A percentile compares a stretch with the other conserved stretches of the same genome.
phyloP scores from a whole-genome alignment of 352 stramenopile species.

The Phytopythium chamaehyphon region DNA sequence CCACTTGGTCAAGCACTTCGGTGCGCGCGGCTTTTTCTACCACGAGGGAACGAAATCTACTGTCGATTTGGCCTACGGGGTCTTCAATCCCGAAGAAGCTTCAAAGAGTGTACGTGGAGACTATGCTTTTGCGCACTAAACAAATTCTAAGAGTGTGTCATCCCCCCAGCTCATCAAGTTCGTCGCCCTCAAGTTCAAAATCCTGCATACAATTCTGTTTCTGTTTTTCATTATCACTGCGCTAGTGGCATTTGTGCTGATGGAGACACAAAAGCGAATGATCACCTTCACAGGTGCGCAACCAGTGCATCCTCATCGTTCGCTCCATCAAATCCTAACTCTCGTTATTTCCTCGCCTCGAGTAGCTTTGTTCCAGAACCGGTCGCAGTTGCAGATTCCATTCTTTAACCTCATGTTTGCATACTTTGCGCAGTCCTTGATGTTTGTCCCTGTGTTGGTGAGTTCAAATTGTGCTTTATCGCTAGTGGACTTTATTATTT shows the following conservation, averaged over 20 bases:
- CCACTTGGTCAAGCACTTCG: conserved; percentile 72
- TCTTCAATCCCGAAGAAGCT: conserved; percentile 36
- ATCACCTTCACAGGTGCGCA: conserved; percentile 82
- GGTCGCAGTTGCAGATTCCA: conserved; percentile 63
- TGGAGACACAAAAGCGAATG: conserved; percentile 93
- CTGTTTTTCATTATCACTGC: conserved; percentile 93
- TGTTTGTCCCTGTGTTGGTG: conserved; percentile 93
- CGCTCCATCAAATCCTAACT: no score
- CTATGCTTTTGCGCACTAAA: no score
- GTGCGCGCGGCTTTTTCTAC: conserved; percentile 60
- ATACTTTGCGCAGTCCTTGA: conserved; percentile 90
- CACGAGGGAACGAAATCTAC: conserved; percentile 50
- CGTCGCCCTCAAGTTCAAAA: conserved; percentile 80
- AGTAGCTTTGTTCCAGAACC: conserved; percentile 81
- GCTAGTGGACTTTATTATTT: not conserved
- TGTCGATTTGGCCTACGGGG: conserved; percentile 68
- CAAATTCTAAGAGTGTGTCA: no score
- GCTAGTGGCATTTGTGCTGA: conserved; percentile 91
- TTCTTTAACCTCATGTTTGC: conserved; percentile 76
- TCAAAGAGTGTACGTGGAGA: conserved; percentile 25
- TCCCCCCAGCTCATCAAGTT: conserved; percentile 31
- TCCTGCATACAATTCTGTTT: conserved; percentile 89
- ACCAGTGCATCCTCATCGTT: not conserved
- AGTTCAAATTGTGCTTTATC: no score
- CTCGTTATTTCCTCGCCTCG: no score